phyloP scores from a whole-genome alignment of 208 protist species.

The Histomonas meleagridis region DNA sequence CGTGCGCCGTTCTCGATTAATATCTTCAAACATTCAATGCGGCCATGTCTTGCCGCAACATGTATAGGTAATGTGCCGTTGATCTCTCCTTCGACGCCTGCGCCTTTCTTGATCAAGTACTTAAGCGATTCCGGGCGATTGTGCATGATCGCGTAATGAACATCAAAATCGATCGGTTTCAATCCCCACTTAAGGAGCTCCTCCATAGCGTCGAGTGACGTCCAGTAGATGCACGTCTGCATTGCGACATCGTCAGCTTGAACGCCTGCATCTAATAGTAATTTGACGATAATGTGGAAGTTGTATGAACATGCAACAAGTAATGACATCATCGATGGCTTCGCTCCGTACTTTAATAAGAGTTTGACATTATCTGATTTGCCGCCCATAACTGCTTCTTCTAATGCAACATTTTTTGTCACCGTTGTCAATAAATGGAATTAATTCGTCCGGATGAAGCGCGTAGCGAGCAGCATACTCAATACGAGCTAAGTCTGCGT shows the following conservation, averaged over 20 bases:
- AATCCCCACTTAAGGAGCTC: background rate
- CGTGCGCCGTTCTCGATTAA: background rate
- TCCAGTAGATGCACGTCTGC: constrained; percentile 33
- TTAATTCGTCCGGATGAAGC: background rate
- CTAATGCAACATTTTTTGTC: background rate
- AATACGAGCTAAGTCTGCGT: background rate
- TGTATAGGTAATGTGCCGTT: background rate
- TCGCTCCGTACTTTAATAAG: background rate
- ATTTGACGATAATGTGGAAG: background rate
- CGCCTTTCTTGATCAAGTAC: background rate
- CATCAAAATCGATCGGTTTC: background rate
- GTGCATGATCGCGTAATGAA: constrained; percentile 22
- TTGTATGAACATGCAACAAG: constrained; percentile 15
- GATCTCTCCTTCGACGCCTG: background rate
- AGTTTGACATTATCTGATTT: background rate
- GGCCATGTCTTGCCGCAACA: background rate
- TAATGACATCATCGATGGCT: background rate
- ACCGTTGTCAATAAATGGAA: background rate
- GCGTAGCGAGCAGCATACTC: background rate
- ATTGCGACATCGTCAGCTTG: background rate
- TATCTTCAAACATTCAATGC: background rate
- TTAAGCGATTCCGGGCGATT: background rate
- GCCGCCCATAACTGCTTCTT: background rate
- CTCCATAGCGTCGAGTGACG: background rate
- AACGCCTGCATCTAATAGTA: background rate